Conservation (phyloP, 768 basidiomycete species). For the Naganishia randhawae region DNA sequence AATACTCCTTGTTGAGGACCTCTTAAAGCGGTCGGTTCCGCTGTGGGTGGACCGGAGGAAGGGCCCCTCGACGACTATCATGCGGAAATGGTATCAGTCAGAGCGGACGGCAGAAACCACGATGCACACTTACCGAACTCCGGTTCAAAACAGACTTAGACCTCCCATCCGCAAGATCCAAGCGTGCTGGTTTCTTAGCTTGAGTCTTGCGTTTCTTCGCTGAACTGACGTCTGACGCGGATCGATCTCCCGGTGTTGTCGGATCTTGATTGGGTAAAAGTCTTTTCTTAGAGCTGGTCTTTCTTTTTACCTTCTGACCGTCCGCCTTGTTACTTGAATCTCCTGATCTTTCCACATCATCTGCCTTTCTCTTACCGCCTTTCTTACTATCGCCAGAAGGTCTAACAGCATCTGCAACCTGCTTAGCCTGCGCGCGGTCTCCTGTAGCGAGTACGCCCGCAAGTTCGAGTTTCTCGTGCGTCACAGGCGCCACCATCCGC, state of each 20-base stretch:
- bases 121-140: slow-evolving; percentile 6
- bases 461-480: slow-evolving; percentile 9
- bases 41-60: slow-evolving; percentile 3
- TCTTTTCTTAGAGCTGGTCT: slow-evolving; percentile 2
- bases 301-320: not conserved
- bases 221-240: not conserved
- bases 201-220: slow-evolving; percentile 4
- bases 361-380: slow-evolving; percentile 1
- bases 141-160: not conserved
- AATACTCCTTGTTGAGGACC: slow-evolving; percentile 11
- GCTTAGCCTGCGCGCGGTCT: slow-evolving; percentile 4
- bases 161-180: slow-evolving; percentile 1
- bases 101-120: not conserved
- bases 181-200: slow-evolving; percentile 1
- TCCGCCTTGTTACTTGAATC: not conserved
- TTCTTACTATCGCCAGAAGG: slow-evolving; percentile 4
- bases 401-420: slow-evolving; percentile 9
- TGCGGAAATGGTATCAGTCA: too few species aligned
- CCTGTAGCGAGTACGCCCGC: slow-evolving; percentile 12
- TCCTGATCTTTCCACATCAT: slow-evolving; percentile 10
- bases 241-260: not conserved
- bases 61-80: slow-evolving; percentile 15
- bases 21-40: not conserved
- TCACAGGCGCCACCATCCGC: slow-evolving; percentile 13
- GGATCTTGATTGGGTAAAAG: not conserved